A percentile compares a stretch with the other conserved stretches of the same genome.
phyloP scores from a whole-genome alignment of 345 rosid genomes.

The Reutealis trisperma region DNA sequence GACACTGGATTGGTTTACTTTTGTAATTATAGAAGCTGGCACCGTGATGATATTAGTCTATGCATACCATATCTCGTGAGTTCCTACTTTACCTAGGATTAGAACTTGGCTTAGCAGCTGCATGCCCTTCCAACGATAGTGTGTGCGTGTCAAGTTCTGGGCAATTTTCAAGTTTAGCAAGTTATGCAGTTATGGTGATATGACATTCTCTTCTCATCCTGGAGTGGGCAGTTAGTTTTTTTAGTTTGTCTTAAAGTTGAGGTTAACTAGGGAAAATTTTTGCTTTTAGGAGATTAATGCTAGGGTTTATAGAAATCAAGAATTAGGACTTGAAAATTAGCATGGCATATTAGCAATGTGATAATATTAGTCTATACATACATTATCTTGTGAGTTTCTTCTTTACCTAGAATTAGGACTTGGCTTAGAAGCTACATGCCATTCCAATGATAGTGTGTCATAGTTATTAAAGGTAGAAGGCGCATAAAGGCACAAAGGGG shows the following conservation, averaged over 20 bases:
- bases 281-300: too few relatives aligned
- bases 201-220: neutral
- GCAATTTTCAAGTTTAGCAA: neutral
- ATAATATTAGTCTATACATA: neutral
- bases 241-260: neutral
- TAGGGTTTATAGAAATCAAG: neutral
- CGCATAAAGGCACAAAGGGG: too few relatives aligned
- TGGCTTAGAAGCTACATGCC: neutral
- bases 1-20: neutral
- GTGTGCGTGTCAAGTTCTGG: neutral
- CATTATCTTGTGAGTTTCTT: neutral
- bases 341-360: neutral
- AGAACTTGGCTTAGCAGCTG: neutral
- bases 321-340: neutral
- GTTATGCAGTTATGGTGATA: neutral
- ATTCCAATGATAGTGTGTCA: neutral
- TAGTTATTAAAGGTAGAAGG: too few relatives aligned
- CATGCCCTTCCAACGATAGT: neutral
- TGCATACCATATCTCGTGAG: neutral
- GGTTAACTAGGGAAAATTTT: too few relatives aligned
- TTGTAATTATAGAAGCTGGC: neutral
- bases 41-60: neutral
- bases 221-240: neutral
- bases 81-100: constrained; percentile 4
- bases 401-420: constrained; percentile 1